Evolutionary conservation across 768 basidiomycete genomes (phyloP).

Genomic region (Panellus pusillus): DNA sequence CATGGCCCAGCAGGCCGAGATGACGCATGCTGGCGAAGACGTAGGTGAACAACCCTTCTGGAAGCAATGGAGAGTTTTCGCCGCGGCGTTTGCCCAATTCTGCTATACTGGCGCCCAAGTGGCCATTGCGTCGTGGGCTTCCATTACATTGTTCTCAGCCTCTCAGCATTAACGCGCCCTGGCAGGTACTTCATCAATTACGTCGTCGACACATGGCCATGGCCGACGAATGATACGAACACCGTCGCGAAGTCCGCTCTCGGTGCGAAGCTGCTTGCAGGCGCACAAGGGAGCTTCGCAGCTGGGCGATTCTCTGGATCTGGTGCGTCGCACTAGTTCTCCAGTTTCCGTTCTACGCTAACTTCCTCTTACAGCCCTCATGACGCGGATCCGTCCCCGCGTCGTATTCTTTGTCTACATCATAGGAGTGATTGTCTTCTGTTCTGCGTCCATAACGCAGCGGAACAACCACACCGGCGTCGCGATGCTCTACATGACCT

Average conservation of each 20-base stretch:
- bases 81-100: constrained; percentile 35
- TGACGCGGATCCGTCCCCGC: constrained; percentile 31
- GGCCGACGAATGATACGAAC: neutral
- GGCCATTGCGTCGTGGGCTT: constrained; percentile 11
- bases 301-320: constrained; percentile 33
- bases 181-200: constrained; percentile 37
- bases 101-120: constrained; percentile 33
- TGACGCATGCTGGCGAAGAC: constrained; percentile 30
- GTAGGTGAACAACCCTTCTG: constrained; percentile 30
- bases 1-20: constrained; percentile 35
- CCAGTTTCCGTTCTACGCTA: neutral
- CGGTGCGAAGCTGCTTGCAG: constrained; percentile 33
- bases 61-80: constrained; percentile 31
- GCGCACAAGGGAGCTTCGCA: constrained; percentile 34
- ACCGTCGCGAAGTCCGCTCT: constrained; percentile 23
- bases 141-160: neutral
- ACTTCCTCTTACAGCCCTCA: constrained; percentile 21
- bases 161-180: constrained; percentile 29
- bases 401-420: constrained; percentile 31
- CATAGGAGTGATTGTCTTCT: constrained; percentile 30
- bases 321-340: constrained; percentile 19
- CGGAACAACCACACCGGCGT: constrained; percentile 28
- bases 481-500: constrained; percentile 31
- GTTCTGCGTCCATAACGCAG: constrained; percentile 30
- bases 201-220: constrained; percentile 28